Base-by-base conservation (phyloP, 257 asterid species). In the Cordia subcordata region DNA sequence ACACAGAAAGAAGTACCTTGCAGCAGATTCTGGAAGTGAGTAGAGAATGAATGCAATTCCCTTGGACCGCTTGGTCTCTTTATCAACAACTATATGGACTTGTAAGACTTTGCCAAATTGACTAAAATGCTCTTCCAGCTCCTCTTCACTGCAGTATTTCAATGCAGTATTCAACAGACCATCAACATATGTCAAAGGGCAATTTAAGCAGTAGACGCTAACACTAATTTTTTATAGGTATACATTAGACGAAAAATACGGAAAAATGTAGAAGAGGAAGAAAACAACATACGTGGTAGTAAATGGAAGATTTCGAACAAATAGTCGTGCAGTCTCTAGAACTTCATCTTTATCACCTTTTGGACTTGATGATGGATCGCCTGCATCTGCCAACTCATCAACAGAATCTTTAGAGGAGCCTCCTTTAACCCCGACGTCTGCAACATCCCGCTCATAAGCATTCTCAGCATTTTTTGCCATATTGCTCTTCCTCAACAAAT, bases 31-130 rank as follows among this genome's bases (percentile, higher is more conserved):
- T 67, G 95, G 94, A 60, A 81, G 80, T 47, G 84, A 65, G 74
- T 79, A 92, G 54, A 58, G 90, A 70, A 92, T 81, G 76, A 75
- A 92, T 40, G 87, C 97, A 74, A 84, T 38, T 67, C 97, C 99
- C 70, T 79, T 92, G 66, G 99, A 92, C 77, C 85, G 82, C 64
- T 82, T 88, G 22, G 97, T 82, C 42, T 84, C 95, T 78, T 81
- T 86, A 73, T 92, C 97, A 58, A 88, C 77, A 67, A 92, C 96
- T 70, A 92, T 82, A 77, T 89, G 96, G 69, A 77, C 96, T 80
- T 81, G 81, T 50, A 87, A 71, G 57, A 89, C 53, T 60, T 71
- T 68, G 10, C 99, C 99, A 66, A 61, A 81, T 74, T 71, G 85
- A 76, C 81, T 69, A 59, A 88, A 92, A 74, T 79, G 82, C 46